Conservation (phyloP, 1,139 yeast genomes). For the Hyphopichia fennica region DNA sequence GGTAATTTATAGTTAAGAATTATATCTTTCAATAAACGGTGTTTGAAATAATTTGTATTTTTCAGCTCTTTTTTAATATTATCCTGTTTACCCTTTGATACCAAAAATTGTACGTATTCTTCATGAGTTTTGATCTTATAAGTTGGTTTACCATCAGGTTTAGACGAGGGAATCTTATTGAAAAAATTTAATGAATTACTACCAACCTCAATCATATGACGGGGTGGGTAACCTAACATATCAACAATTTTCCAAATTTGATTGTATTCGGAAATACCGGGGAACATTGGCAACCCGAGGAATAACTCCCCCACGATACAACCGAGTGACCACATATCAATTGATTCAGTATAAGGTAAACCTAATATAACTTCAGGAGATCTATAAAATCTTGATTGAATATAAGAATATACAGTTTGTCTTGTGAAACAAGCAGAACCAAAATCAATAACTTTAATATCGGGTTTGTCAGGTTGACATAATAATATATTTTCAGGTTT, state of each 20-base stretch:
- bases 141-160: conserved; percentile 29
- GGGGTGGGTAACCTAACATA: conserved; percentile 84
- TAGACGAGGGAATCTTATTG: conserved; percentile 34
- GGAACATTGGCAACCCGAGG: conserved; percentile 90
- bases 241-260: conserved; percentile 82
- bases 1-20: conserved; percentile 75
- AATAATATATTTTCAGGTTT: conserved; percentile 93
- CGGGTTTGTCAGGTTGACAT: conserved; percentile 81
- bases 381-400: conserved; percentile 92
- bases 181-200: conserved; percentile 76
- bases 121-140: conserved; percentile 34
- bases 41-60: conserved; percentile 80
- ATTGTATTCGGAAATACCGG: conserved; percentile 93
- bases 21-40: conserved; percentile 70
- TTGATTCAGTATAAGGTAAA: conserved; percentile 84
- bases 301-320: conserved; percentile 94
- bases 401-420: conserved; percentile 87
- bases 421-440: conserved; percentile 95
- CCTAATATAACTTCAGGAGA: conserved; percentile 96
- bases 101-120: conserved; percentile 39
- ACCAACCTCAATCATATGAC: conserved; percentile 97
- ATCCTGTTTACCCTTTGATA: conserved; percentile 38
- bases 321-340: conserved; percentile 98
- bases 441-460: conserved; percentile 90
- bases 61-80: conserved; percentile 70